phyloP scores from a whole-genome alignment of 2,329 filamentous ascomycete species.

The Aaosphaeria arxii region DNA sequence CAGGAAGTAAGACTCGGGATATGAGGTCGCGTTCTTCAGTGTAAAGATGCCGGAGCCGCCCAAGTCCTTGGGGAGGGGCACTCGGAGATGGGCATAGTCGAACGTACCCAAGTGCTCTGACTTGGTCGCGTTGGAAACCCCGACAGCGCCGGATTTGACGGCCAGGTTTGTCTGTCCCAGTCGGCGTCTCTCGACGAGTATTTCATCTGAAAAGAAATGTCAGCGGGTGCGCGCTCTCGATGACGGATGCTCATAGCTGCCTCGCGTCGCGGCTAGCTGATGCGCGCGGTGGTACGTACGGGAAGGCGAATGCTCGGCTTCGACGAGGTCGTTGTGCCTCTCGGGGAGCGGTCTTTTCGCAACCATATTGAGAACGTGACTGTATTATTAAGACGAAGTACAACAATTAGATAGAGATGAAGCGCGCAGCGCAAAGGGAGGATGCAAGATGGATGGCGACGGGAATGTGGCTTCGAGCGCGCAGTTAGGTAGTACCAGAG shows the following conservation, averaged over 20 bases:
- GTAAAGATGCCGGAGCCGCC: conserved; percentile 88
- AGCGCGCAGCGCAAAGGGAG: conserved; percentile 25
- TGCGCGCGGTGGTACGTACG: conserved; percentile 52
- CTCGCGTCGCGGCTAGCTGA: conserved; percentile 14
- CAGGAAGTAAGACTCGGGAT: conserved; percentile 89
- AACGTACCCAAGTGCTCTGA: conserved; percentile 75
- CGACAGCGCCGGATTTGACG: conserved; percentile 74
- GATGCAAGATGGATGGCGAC: conserved; percentile 9
- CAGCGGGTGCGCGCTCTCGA: conserved; percentile 16
- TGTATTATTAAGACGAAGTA: conserved; percentile 11
- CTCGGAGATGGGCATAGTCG: conserved; percentile 93
- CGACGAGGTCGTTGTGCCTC: conserved; percentile 64
- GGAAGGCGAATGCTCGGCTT: conserved; percentile 57
- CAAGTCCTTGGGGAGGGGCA: conserved; percentile 87
- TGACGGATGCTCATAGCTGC: neutral
- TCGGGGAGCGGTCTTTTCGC: conserved; percentile 53
- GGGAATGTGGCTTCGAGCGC: conserved; percentile 9
- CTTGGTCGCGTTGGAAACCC: conserved; percentile 68
- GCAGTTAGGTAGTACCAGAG: too few relatives aligned
- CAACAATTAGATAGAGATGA: conserved; percentile 6
- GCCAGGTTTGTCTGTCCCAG: conserved; percentile 90
- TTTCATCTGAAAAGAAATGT: conserved; percentile 39
- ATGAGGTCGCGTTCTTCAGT: conserved; percentile 56
- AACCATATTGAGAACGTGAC: conserved; percentile 25
- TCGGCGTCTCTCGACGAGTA: conserved; percentile 76